Conservation (phyloP, 1,284 basidiomycete species). For the Pseudozyma pruni region DNA sequence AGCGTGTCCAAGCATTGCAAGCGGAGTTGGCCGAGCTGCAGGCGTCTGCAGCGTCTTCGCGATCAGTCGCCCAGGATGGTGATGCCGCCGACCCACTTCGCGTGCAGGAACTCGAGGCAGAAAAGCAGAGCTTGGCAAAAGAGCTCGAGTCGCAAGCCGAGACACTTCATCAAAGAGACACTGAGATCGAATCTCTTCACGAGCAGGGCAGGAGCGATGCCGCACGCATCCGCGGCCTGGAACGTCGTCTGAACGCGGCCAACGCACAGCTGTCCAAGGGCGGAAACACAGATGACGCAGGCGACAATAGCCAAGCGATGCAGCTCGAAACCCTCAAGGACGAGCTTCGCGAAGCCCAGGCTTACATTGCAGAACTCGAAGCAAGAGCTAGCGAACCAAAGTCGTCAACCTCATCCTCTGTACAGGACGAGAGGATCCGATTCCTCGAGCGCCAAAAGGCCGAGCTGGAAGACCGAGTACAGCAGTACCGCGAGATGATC, state of each 20-base stretch:
- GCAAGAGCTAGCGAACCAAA: conserved; percentile 8
- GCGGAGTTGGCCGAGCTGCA: conserved; percentile 8
- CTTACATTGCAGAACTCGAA: conserved; percentile 26
- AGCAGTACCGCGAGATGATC: conserved; percentile 51
- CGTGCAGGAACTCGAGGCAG: conserved; percentile 21
- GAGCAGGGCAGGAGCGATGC: conserved; percentile 25
- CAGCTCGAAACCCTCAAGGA: conserved; percentile 12
- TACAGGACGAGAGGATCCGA: conserved; percentile 26
- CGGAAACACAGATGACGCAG: neutral
- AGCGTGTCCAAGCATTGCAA: conserved; percentile 20
- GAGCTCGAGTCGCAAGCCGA: conserved; percentile 14
- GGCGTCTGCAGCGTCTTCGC: neutral
- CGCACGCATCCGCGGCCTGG: conserved; percentile 26
- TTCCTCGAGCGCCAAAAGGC: conserved; percentile 35
- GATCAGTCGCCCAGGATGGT: neutral
- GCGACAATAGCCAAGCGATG: conserved; percentile 6
- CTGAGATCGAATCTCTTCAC: conserved; percentile 16
- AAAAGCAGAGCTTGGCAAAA: conserved; percentile 1
- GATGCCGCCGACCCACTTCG: conserved; percentile 2
- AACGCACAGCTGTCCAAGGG: conserved; percentile 22
- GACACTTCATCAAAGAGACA: neutral
- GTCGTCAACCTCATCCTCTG: conserved; percentile 5
- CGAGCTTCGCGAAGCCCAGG: conserved; percentile 23
- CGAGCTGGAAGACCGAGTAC: conserved; percentile 40
- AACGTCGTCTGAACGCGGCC: conserved; percentile 26